A percentile compares a stretch with the other conserved stretches of the same genome.
phyloP scores from a whole-genome alignment of 2,329 filamentous ascomycete genomes.

The Alternaria incomplexa region DNA sequence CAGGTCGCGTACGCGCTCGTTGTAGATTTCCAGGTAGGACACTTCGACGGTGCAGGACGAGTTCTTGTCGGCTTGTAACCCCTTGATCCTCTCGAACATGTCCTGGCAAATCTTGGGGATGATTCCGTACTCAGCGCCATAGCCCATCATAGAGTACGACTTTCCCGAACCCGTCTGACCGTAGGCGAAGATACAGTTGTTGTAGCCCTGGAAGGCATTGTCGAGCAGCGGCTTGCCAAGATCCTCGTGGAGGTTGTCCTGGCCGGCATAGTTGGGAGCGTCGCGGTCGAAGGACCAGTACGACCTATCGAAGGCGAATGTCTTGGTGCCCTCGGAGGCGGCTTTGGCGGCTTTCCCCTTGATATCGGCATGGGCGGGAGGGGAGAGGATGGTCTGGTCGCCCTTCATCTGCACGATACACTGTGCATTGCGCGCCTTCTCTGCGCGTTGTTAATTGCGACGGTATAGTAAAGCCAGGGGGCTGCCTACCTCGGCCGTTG shows the following conservation, averaged over 20 bases:
- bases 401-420: slow-evolving; percentile 98
- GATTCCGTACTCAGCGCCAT: slow-evolving; percentile 92
- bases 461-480: neutral
- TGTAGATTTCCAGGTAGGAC: slow-evolving; percentile 99
- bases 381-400: slow-evolving; percentile 83
- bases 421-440: slow-evolving; percentile 90
- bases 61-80: slow-evolving; percentile 74
- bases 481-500: slow-evolving; percentile 80
- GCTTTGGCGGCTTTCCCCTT: slow-evolving; percentile 72
- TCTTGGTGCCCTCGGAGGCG: slow-evolving; percentile 70
- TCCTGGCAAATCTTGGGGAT: slow-evolving; percentile 97
- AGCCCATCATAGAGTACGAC: slow-evolving; percentile 99
- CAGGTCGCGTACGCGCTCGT: slow-evolving; percentile 93
- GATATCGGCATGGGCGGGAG: slow-evolving; percentile 63
- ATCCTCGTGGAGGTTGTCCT: slow-evolving; percentile 87
- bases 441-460: slow-evolving; percentile 56
- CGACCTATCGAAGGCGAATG: slow-evolving; percentile 94
- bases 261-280: slow-evolving; percentile 83
- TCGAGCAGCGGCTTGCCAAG: slow-evolving; percentile 89
- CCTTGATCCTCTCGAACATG: slow-evolving; percentile 88
- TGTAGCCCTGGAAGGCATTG: slow-evolving; percentile 98
- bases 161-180: slow-evolving; percentile 98
- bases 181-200: slow-evolving; percentile 99
- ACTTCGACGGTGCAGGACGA: slow-evolving; percentile 93
- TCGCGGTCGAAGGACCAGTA: slow-evolving; percentile 96